Conservation (phyloP, 345 rosid genomes). For the Luvunga scandens region DNA sequence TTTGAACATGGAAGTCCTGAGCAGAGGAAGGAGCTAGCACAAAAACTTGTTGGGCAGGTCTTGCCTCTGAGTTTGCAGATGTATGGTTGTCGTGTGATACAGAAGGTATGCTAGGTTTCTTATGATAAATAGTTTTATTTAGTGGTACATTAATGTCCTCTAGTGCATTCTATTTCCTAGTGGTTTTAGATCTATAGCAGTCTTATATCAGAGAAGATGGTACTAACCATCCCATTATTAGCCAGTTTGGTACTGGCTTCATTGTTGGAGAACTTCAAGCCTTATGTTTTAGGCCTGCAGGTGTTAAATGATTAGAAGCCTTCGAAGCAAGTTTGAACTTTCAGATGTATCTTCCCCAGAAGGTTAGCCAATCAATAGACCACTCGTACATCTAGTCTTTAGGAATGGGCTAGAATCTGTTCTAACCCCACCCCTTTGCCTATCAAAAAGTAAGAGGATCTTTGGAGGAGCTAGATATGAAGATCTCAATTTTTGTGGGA, state of each 20-base stretch:
- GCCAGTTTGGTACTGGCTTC: not conserved
- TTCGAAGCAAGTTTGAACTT: not conserved
- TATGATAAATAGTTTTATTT: not conserved
- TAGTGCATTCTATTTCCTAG: not conserved
- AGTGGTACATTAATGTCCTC: not conserved
- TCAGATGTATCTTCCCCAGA: not conserved
- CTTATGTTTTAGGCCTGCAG: not conserved
- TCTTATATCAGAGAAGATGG: not conserved
- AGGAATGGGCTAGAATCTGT: not conserved
- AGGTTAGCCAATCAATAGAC: not conserved
- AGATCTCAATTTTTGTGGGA: not conserved
- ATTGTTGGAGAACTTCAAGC: not conserved
- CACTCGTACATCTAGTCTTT: not conserved
- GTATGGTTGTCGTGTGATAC: conserved; percentile 99
- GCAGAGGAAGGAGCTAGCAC: conserved; percentile 88
- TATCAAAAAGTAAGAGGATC: not conserved
- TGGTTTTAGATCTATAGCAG: not conserved
- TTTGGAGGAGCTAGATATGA: not conserved
- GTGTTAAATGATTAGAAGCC: conserved; percentile 6
- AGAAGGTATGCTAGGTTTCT: conserved; percentile 56
- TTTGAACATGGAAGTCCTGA: conserved; percentile 85
- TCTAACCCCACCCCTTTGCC: not conserved
- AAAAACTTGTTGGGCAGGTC: conserved; percentile 85
- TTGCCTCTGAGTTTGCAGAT: conserved; percentile 90
- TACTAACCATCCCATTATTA: not conserved